Conservation (phyloP, 306 rosid genomes). For the Crataegus laevigata region DNA sequence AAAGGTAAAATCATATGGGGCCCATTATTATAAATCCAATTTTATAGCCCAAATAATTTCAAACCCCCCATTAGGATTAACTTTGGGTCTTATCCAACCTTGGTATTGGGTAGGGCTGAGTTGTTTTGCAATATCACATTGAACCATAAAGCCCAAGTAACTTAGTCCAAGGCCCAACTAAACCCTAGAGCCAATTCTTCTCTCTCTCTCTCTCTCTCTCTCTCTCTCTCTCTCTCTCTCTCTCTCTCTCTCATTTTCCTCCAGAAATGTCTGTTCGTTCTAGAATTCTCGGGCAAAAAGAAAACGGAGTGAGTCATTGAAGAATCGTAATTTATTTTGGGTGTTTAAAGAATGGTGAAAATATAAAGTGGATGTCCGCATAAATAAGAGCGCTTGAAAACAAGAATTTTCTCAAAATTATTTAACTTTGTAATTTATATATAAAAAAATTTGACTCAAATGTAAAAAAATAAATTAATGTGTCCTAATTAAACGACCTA, state of each 20-base stretch:
- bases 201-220: background rate
- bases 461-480: rapidly evolving
- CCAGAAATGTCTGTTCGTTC: background rate
- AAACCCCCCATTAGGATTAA: background rate
- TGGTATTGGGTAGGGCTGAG: background rate
- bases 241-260: background rate
- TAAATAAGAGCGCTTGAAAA: background rate
- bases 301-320: background rate
- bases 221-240: too few relatives aligned
- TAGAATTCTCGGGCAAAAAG: background rate
- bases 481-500: background rate
- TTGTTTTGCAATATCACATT: background rate
- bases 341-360: background rate
- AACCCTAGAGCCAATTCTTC: background rate
- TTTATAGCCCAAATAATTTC: background rate
- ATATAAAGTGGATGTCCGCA: background rate
- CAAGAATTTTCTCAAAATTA: background rate
- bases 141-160: background rate
- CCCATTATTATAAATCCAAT: background rate
- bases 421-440: background rate
- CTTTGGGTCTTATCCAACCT: background rate
- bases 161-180: background rate
- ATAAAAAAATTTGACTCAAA: too few relatives aligned
- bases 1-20: background rate
- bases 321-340: background rate